A percentile compares a stretch with the other conserved stretches of the same genome.
These are phyloP conservation scores for Sindora glabra DNA, from an alignment of 306 rosid species.

Conservation along the genomic window DNA sequence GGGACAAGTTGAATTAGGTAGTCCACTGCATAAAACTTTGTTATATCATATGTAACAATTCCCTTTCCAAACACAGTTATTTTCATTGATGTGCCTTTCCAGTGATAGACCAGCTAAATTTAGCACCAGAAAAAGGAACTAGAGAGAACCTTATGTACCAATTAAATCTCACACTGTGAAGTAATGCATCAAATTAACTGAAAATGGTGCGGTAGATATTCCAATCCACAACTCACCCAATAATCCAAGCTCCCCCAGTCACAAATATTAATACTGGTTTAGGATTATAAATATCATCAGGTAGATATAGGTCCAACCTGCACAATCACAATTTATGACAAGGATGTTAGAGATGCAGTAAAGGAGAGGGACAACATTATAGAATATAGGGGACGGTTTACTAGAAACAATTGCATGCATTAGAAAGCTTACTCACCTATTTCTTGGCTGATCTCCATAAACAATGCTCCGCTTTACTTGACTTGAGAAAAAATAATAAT, in stretches of 20 bases:
- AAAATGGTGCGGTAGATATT: too few species aligned
- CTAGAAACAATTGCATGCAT: background rate
- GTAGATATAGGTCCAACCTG: conserved; percentile 90
- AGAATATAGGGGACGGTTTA: background rate
- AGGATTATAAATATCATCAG: conserved; percentile 36
- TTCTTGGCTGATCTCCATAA: conserved; percentile 86
- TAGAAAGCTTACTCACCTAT: conserved; percentile 49
- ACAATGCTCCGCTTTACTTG: conserved; percentile 65
- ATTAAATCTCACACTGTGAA: background rate
- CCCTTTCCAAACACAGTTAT: background rate
- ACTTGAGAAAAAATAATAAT: conserved; percentile 61
- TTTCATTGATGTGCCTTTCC: background rate
- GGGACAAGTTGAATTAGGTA: conserved; percentile 3
- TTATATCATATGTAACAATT: background rate
- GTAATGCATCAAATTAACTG: conserved; percentile 7
- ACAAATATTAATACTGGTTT: conserved; percentile 92
- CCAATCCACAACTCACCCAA: conserved; percentile 68
- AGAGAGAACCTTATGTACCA: background rate
- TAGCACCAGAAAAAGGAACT: background rate
- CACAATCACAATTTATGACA: conserved; percentile 16
- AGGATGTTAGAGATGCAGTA: background rate
- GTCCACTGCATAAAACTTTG: background rate
- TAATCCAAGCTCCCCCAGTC: conserved; percentile 99
- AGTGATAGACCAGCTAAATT: conserved; percentile 3
- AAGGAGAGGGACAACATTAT: conserved; percentile 4